phyloP scores from a whole-genome alignment of 2,329 filamentous ascomycete species.

The Hortaea sp. region DNA sequence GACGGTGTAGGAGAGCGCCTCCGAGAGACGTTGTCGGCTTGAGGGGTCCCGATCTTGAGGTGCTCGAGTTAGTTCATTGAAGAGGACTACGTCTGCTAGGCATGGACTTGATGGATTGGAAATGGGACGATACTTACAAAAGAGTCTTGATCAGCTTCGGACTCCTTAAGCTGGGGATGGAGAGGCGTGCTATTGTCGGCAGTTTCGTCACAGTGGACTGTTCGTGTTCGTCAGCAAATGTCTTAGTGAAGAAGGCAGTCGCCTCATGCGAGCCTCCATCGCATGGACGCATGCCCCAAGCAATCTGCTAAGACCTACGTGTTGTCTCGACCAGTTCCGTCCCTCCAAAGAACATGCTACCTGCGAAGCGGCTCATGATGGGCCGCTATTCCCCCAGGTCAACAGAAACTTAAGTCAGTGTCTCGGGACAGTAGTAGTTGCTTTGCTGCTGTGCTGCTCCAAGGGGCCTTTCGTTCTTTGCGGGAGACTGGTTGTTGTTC shows the following conservation, averaged over 20 bases:
- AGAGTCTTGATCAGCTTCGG: conserved; percentile 2
- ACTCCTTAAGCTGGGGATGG: neutral
- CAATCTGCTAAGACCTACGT: conserved; percentile 2
- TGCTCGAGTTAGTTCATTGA: neutral
- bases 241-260: too few relatives aligned
- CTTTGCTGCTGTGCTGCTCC: too few relatives aligned
- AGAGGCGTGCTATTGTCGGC: neutral
- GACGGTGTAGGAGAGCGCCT: neutral
- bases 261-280: too few relatives aligned
- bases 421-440: too few relatives aligned
- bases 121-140: neutral
- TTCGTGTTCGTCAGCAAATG: neutral
- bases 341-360: conserved; percentile 2
- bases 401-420: too few relatives aligned
- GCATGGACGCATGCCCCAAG: too few relatives aligned
- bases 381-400: too few relatives aligned
- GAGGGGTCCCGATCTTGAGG: conserved; percentile 9
- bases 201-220: neutral
- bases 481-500: too few relatives aligned
- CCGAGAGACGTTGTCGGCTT: conserved; percentile 7
- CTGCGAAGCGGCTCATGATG: conserved; percentile 1
- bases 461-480: too few relatives aligned
- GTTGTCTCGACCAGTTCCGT: neutral
- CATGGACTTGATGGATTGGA: neutral
- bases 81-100: neutral